Conservation (phyloP, 2,329 filamentous ascomycete genomes). For the Fusarium poae region DNA sequence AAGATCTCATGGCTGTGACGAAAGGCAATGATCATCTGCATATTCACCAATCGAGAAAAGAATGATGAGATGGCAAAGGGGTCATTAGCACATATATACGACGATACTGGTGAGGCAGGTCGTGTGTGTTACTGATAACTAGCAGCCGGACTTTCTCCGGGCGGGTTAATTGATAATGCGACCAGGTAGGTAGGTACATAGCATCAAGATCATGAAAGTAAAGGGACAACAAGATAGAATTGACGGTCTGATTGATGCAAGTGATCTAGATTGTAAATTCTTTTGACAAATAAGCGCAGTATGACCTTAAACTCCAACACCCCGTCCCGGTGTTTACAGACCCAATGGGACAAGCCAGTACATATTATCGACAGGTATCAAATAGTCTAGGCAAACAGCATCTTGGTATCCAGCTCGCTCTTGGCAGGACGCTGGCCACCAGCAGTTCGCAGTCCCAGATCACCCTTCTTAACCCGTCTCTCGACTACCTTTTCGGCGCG, state of each 20-base stretch:
- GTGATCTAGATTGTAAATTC: constrained; percentile 23
- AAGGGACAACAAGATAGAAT: constrained; percentile 16
- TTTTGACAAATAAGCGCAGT: constrained; percentile 44
- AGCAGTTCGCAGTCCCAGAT: constrained; percentile 78
- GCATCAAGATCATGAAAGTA: constrained; percentile 11
- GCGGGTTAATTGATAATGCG: constrained; percentile 46
- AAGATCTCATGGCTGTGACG: constrained; percentile 42
- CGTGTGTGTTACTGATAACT: constrained; percentile 32
- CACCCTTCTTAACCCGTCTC: constrained; percentile 78
- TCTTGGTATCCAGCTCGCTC: constrained; percentile 80
- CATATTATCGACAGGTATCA: constrained; percentile 46
- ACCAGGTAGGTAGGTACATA: neutral
- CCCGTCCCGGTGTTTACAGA: constrained; percentile 42
- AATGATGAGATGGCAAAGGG: constrained; percentile 26
- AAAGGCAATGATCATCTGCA: constrained; percentile 33
- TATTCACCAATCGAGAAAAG: constrained; percentile 39
- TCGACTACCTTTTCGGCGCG: constrained; percentile 81
- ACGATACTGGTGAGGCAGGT: constrained; percentile 23
- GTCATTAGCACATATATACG: constrained; percentile 26
- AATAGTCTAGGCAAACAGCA: constrained; percentile 75
- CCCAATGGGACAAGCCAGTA: constrained; percentile 45
- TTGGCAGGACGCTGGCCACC: constrained; percentile 72
- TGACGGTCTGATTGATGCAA: constrained; percentile 7
- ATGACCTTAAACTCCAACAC: constrained; percentile 48
- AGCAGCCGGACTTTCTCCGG: constrained; percentile 47